Conservation (phyloP, 2,329 filamentous ascomycete species). For the Cercospora sp. region DNA sequence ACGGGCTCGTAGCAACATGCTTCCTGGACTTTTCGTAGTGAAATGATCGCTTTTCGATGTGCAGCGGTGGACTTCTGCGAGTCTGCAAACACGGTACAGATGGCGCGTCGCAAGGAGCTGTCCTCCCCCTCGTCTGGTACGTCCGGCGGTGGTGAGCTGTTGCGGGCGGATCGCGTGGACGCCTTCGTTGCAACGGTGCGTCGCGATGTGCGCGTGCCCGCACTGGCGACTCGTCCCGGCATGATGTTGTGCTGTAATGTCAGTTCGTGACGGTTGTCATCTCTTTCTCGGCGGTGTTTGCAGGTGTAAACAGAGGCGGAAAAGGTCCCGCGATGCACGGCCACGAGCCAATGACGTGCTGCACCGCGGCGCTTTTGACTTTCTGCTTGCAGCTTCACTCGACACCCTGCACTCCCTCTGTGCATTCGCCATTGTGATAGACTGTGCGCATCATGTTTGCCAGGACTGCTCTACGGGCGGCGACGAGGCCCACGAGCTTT, state of each 20-base stretch:
- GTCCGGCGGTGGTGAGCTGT: constrained; percentile 39
- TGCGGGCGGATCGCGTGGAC: constrained; percentile 26
- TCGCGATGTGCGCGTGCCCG: constrained; percentile 22
- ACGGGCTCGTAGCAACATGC: constrained; percentile 64
- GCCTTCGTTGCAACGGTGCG: constrained; percentile 26
- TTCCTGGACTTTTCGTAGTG: constrained; percentile 86
- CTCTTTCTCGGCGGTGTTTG: background rate
- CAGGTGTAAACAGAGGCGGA: constrained; percentile 22
- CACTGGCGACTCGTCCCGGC: constrained; percentile 37
- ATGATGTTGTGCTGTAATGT: constrained; percentile 23
- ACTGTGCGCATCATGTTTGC: constrained; percentile 22
- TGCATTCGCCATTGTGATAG: background rate
- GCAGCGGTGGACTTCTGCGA: constrained; percentile 84
- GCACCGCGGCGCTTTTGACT: background rate
- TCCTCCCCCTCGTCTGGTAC: constrained; percentile 71
- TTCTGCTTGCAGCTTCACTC: constrained; percentile 12
- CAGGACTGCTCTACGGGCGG: constrained; percentile 29
- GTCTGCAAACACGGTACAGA: constrained; percentile 61
- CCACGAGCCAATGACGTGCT: constrained; percentile 15
- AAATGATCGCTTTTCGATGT: constrained; percentile 85
- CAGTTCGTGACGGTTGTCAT: constrained; percentile 1
- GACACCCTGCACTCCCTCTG: background rate
- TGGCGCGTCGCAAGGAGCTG: constrained; percentile 69
- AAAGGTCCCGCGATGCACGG: background rate
- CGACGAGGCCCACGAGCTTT: constrained; percentile 26